Evolutionary conservation across 2,329 filamentous ascomycete genomes (phyloP).

Genomic region (Colletotrichum phormii): DNA sequence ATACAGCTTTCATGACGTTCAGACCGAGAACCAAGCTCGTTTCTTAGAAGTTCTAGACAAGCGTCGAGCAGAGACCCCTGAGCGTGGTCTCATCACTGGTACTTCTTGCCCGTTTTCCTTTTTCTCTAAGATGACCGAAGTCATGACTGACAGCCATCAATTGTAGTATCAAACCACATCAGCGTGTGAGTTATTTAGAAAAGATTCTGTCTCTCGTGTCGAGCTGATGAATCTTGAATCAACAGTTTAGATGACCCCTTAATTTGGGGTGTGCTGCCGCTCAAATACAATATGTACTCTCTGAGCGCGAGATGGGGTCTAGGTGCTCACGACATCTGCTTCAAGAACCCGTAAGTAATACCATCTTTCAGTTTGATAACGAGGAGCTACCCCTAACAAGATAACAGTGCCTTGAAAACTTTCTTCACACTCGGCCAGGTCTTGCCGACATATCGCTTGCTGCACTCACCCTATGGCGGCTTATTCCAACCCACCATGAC

Average conservation of each 20-base stretch:
- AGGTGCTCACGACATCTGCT: conserved; percentile 96
- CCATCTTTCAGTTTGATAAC: not conserved
- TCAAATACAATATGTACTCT: conserved; percentile 77
- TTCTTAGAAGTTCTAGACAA: conserved; percentile 83
- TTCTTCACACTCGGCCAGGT: conserved; percentile 95
- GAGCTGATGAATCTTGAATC: conserved; percentile 25
- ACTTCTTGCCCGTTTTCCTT: not conserved
- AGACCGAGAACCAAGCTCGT: conserved; percentile 79
- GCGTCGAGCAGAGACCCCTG: conserved; percentile 72
- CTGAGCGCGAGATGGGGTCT: conserved; percentile 88
- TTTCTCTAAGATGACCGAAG: not conserved
- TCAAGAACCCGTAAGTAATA: conserved; percentile 76
- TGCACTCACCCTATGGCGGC: conserved; percentile 83
- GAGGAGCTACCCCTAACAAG: conserved; percentile 23
- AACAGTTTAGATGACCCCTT: conserved; percentile 90
- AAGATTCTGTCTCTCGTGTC: conserved; percentile 26
- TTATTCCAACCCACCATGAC: conserved; percentile 90
- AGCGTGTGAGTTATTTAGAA: conserved; percentile 76
- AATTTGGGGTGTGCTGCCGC: conserved; percentile 89
- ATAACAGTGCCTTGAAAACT: conserved; percentile 69
- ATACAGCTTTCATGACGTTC: conserved; percentile 77
- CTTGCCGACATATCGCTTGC: conserved; percentile 85
- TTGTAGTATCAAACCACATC: conserved; percentile 86
- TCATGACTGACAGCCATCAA: conserved; percentile 6
- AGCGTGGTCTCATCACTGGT: conserved; percentile 83